Evolutionary conservation across 208 protist species (phyloP).

Genomic region (Wallacemonas sp.): DNA sequence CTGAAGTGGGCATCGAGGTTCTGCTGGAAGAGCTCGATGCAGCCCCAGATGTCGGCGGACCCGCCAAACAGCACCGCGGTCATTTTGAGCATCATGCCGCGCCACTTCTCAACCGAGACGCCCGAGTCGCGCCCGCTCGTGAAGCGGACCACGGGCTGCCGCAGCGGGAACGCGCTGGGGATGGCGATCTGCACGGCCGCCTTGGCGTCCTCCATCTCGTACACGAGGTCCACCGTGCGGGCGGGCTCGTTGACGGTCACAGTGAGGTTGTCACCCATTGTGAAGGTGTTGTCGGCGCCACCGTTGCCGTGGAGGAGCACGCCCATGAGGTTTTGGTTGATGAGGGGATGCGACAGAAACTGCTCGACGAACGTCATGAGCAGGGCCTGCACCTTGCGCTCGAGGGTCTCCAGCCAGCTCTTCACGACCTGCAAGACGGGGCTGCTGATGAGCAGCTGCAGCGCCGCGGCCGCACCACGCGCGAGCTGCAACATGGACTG

Average conservation of each 20-base stretch:
- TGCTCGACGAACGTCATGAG: conserved; percentile 68
- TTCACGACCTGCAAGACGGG: conserved; percentile 58
- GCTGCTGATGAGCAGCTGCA: conserved; percentile 68
- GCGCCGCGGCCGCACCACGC: conserved; percentile 72
- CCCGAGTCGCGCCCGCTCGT: conserved; percentile 65
- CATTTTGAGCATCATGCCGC: conserved; percentile 91
- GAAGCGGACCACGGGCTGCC: conserved; percentile 49
- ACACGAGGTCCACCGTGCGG: conserved; percentile 60
- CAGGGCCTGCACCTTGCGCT: conserved; percentile 65
- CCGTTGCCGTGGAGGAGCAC: conserved; percentile 74
- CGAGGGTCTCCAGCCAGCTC: conserved; percentile 83
- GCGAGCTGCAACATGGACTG: conserved; percentile 74
- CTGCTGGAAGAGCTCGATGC: conserved; percentile 80
- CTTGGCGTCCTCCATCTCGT: conserved; percentile 86
- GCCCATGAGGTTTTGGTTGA: conserved; percentile 69
- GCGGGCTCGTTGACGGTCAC: conserved; percentile 63
- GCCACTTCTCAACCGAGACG: conserved; percentile 79
- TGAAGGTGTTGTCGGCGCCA: conserved; percentile 57
- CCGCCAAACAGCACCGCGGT: conserved; percentile 83
- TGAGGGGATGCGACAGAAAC: conserved; percentile 70
- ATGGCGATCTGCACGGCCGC: conserved; percentile 73
- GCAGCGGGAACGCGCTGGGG: conserved; percentile 73
- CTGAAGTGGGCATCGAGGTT: conserved; percentile 92
- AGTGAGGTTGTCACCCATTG: conserved; percentile 57
- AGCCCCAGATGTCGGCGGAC: conserved; percentile 80